These are phyloP conservation scores for Peltaster fructicola DNA, from an alignment of 2,329 filamentous ascomycete species.

Conservation along the genomic window DNA sequence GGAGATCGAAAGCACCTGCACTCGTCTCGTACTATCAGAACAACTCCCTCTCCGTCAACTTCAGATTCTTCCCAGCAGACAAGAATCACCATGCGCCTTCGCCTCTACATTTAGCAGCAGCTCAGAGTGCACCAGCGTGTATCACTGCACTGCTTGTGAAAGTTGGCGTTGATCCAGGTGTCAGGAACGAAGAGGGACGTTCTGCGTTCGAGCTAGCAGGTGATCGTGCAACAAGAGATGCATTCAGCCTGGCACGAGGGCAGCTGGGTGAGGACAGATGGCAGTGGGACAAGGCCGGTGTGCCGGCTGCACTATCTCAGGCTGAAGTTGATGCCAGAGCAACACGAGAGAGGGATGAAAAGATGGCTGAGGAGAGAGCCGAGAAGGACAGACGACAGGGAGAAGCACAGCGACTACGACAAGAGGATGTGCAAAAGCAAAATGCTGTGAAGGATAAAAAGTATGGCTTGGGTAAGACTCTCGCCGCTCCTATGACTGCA, in stretches of 20 bases:
- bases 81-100: conserved; percentile 67
- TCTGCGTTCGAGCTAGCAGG: conserved; percentile 75
- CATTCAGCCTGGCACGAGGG: conserved; percentile 72
- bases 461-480: conserved; percentile 29
- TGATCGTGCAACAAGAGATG: conserved; percentile 70
- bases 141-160: conserved; percentile 61
- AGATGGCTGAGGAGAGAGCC: conserved; percentile 45
- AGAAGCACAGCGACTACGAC: conserved; percentile 55
- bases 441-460: conserved; percentile 33
- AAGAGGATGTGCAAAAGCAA: conserved; percentile 43
- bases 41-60: conserved; percentile 54
- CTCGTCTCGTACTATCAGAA: conserved; percentile 67
- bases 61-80: conserved; percentile 55
- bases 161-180: conserved; percentile 54
- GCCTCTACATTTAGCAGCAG: conserved; percentile 68
- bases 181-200: conserved; percentile 57
- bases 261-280: conserved; percentile 62
- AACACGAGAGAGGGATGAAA: conserved; percentile 52
- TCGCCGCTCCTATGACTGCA: conserved; percentile 49
- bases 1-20: conserved; percentile 76
- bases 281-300: conserved; percentile 59
- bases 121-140: conserved; percentile 62
- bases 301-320: conserved; percentile 54
- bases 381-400: conserved; percentile 46
- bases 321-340: conserved; percentile 53